phyloP scores from a whole-genome alignment of 2,329 filamentous ascomycete species.

The Fusarium longipes region DNA sequence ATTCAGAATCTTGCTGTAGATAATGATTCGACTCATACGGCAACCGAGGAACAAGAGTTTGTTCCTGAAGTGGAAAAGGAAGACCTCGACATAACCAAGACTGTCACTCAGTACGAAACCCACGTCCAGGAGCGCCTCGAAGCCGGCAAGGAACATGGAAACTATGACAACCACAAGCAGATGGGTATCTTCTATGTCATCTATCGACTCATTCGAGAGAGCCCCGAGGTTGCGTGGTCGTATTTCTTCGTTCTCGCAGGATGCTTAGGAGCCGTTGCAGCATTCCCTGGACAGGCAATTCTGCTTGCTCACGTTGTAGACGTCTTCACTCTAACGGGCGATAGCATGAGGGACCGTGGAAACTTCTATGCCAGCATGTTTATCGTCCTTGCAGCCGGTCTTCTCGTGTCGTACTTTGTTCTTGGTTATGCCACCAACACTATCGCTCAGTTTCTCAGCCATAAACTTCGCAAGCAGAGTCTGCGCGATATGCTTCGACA shows the following conservation, averaged over 20 bases:
- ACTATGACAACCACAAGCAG: slow-evolving; percentile 51
- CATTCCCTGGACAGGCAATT: slow-evolving; percentile 58
- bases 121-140: slow-evolving; percentile 49
- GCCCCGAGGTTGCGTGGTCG: slow-evolving; percentile 52
- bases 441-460: slow-evolving; percentile 45
- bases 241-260: slow-evolving; percentile 51
- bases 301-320: slow-evolving; percentile 56
- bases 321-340: slow-evolving; percentile 53
- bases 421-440: slow-evolving; percentile 53
- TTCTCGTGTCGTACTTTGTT: slow-evolving; percentile 58
- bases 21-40: slow-evolving; percentile 30
- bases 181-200: slow-evolving; percentile 48
- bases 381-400: slow-evolving; percentile 59
- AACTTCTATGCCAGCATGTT: slow-evolving; percentile 69
- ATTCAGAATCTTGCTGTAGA: slow-evolving; percentile 53
- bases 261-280: slow-evolving; percentile 50
- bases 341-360: slow-evolving; percentile 52
- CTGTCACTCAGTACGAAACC: slow-evolving; percentile 49
- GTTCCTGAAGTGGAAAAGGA: slow-evolving; percentile 32
- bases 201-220: slow-evolving; percentile 52
- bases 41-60: slow-evolving; percentile 43
- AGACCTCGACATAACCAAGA: slow-evolving; percentile 42
- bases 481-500: slow-evolving; percentile 52
- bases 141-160: slow-evolving; percentile 51
- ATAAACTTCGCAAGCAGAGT: slow-evolving; percentile 44